Base-by-base conservation (phyloP, 805 yeast genomes). In the Ogataea glucozyma region DNA sequence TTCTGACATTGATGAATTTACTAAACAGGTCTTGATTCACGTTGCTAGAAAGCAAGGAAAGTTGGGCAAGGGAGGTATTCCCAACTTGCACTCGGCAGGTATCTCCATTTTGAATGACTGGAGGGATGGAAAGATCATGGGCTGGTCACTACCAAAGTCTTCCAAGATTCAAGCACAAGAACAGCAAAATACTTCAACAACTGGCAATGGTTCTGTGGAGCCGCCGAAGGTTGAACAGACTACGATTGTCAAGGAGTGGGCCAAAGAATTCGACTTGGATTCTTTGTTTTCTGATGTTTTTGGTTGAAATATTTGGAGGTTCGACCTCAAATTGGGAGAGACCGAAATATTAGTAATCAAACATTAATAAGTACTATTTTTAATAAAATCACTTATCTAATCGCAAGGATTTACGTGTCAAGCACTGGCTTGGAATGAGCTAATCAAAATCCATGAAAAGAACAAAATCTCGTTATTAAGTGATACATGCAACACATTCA, bases 121-220 rank as follows among this genome's bases (percentile, higher is more conserved):
- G 98, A 81, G 97, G 68, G 97, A 90, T 65, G 99, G 99, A 46
- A 80, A 93, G 62, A 81, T 93, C 56, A 67, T 83, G 42, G 96
- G 97, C 36, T 93, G 97, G 96, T 80, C 87, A 2, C 67, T 82
- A 55, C 96, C 96, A 38, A 83, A 47, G 46, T 51, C 54, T 37
- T 62, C 53, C 47, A 68, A 57, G 65, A 61, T 41, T 56, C 72
- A 49, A 57, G 72, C 41, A 8, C 41, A 33, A 13, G 51, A 36
- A 9, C 47, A 43, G 22, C 46, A 34, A 17, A 35, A 23, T 52
- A 67, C 26, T 11, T 59, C 78, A 8, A 47, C 54, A 31, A 64
- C 67, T 18, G 62, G 69, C 14, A 49, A 54, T 37, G 56, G 60
- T 13, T 49, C 71, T 7, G 69, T 72, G 26, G 72, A 66, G 14